phyloP scores from a whole-genome alignment of 2,329 filamentous ascomycete species.

The Cylindrodendrum hubeiense region DNA sequence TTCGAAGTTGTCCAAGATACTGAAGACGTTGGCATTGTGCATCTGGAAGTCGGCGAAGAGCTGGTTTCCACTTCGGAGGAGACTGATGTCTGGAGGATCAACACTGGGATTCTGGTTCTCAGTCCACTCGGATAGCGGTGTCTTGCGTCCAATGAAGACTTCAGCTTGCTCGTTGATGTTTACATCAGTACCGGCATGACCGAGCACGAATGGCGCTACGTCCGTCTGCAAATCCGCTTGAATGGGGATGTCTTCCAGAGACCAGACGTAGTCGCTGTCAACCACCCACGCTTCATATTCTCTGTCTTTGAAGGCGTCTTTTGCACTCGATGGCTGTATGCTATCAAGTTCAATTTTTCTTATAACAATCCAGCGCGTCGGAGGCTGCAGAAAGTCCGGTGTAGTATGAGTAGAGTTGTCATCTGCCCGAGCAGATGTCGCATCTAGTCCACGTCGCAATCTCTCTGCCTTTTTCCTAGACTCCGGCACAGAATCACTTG shows the following conservation, averaged over 20 bases:
- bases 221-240: slow-evolving; percentile 54
- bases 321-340: slow-evolving; percentile 21
- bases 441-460: slow-evolving; percentile 11
- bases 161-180: slow-evolving; percentile 54
- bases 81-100: slow-evolving; percentile 19
- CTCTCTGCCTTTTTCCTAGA: slow-evolving; percentile 2
- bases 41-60: slow-evolving; percentile 56
- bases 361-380: slow-evolving; percentile 54
- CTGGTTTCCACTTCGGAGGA: slow-evolving; percentile 45
- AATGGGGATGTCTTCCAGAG: slow-evolving; percentile 48
- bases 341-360: slow-evolving; percentile 42
- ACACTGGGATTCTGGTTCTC: background rate
- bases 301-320: background rate
- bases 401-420: too few relatives aligned
- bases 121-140: slow-evolving; percentile 17
- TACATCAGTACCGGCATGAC: slow-evolving; percentile 15
- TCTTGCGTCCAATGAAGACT: slow-evolving; percentile 55
- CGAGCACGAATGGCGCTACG: slow-evolving; percentile 53
- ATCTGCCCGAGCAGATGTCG: too few relatives aligned
- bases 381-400: slow-evolving; percentile 39
- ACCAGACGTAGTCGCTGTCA: slow-evolving; percentile 52
- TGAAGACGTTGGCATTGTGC: slow-evolving; percentile 57
- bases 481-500: slow-evolving; percentile 10
- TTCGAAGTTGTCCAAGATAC: slow-evolving; percentile 54
- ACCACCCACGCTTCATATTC: slow-evolving; percentile 50